Evolutionary conservation across 345 rosid genomes (phyloP).

Genomic region (Raphanus raphanistrum): DNA sequence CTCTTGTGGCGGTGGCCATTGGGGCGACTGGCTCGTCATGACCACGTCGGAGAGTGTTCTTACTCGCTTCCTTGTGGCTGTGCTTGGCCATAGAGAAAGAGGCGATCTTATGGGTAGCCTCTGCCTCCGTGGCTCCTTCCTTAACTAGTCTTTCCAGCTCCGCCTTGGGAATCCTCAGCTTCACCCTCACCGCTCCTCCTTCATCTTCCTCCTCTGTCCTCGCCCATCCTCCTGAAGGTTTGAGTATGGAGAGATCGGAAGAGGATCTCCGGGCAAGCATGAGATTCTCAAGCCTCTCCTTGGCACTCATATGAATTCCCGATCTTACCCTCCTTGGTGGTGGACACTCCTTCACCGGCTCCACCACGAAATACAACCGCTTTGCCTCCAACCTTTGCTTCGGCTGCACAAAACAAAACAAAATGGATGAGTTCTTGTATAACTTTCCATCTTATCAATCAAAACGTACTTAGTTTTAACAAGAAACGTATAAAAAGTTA

Average conservation of each 20-base stretch:
- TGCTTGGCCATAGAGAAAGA: conserved; percentile 34
- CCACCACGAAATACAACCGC: conserved; percentile 85
- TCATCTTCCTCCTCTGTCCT: neutral
- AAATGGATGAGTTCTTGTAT: neutral
- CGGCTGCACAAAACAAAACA: conserved; percentile 4
- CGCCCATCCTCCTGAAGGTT: conserved; percentile 24
- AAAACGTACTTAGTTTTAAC: too few species aligned
- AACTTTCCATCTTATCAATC: too few species aligned
- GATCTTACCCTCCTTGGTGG: conserved; percentile 81
- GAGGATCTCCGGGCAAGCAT: conserved; percentile 77
- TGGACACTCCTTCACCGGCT: conserved; percentile 43
- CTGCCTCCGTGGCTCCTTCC: conserved; percentile 60
- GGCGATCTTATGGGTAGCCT: conserved; percentile 62
- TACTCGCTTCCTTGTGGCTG: neutral
- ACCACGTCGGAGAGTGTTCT: neutral
- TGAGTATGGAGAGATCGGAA: conserved; percentile 76
- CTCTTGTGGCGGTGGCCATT: conserved; percentile 15
- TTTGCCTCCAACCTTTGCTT: conserved; percentile 61
- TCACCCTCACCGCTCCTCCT: conserved; percentile 51
- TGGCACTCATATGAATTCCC: conserved; percentile 75
- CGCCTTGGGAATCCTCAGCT: conserved; percentile 62
- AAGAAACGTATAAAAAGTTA: neutral
- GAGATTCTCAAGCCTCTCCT: conserved; percentile 83
- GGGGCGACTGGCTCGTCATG: conserved; percentile 11
- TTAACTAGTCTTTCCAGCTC: conserved; percentile 67